Evolutionary conservation across 2,329 filamentous ascomycete species (phyloP).

Genomic region (Coniochaeta sp.): DNA sequence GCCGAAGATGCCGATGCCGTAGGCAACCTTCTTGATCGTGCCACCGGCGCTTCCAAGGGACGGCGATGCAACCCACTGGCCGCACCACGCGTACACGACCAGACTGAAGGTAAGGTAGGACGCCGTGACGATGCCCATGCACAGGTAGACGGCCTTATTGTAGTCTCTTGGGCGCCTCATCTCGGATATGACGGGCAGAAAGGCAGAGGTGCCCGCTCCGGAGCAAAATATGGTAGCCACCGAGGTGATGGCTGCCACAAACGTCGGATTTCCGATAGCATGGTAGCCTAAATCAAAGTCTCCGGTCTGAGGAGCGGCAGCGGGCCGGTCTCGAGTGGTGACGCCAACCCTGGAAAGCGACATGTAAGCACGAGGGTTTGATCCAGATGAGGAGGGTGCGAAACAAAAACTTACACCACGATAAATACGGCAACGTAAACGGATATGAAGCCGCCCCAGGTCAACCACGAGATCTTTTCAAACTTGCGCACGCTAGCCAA

Average conservation of each 20-base stretch:
- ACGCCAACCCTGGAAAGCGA: constrained; percentile 38
- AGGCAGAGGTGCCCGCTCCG: constrained; percentile 50
- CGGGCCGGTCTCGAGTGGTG: constrained; percentile 47
- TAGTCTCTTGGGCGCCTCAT: constrained; percentile 55
- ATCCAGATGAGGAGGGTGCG: not conserved
- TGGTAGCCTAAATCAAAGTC: constrained; percentile 1
- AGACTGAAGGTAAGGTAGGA: constrained; percentile 52
- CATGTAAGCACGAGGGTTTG: not conserved
- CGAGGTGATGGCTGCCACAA: constrained; percentile 50
- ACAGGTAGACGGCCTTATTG: constrained; percentile 49
- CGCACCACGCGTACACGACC: constrained; percentile 54
- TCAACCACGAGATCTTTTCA: constrained; percentile 53
- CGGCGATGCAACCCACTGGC: constrained; percentile 53
- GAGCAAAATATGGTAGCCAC: constrained; percentile 53
- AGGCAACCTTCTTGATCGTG: constrained; percentile 52
- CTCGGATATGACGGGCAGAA: constrained; percentile 57
- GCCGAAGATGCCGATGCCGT: constrained; percentile 48
- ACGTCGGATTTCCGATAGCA: constrained; percentile 33
- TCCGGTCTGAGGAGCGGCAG: constrained; percentile 51
- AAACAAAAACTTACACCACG: constrained; percentile 32
- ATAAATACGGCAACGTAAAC: constrained; percentile 52
- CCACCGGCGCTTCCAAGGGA: constrained; percentile 52
- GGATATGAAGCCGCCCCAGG: constrained; percentile 51
- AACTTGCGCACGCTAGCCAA: constrained; percentile 49
- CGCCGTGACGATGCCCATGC: constrained; percentile 46